Percentiles rank a stretch among this genome's conserved stretches.
These are phyloP conservation scores for Chaetomium tenue DNA, from an alignment of 495 filamentous ascomycete species.

Conservation along the genomic window DNA sequence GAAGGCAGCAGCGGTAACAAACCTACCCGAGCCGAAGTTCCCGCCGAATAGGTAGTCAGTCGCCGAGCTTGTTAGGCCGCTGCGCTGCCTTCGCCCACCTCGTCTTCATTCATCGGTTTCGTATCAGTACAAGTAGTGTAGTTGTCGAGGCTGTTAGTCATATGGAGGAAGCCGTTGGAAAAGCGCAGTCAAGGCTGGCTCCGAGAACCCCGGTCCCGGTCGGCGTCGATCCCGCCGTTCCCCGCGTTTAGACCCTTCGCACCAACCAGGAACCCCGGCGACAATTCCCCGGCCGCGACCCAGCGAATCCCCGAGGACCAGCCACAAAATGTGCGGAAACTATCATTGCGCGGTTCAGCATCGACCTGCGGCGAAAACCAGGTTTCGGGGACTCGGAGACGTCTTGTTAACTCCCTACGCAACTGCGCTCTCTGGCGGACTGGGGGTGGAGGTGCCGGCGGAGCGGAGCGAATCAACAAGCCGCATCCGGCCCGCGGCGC, in stretches of 20 bases:
- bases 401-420: neutral
- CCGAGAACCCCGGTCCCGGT: neutral
- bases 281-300: neutral
- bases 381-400: neutral
- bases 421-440: neutral
- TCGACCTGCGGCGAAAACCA: neutral
- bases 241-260: neutral
- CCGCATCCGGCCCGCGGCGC: neutral
- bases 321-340: too few species aligned
- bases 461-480: neutral
- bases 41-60: too few species aligned
- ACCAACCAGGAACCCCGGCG: neutral
- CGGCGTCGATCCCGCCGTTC: conserved; percentile 1
- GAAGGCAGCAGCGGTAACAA: neutral
- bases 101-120: neutral
- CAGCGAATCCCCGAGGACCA: neutral
- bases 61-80: neutral
- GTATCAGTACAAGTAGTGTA: too few species aligned
- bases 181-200: neutral
- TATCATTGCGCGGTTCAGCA: neutral
- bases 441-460: neutral
- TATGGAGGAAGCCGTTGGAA: conserved; percentile 1
- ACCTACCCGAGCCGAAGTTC: neutral
- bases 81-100: too few species aligned
- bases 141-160: neutral